Evolutionary conservation across 257 asterid species (phyloP).

Genomic region (Solanum sparsipilum): DNA sequence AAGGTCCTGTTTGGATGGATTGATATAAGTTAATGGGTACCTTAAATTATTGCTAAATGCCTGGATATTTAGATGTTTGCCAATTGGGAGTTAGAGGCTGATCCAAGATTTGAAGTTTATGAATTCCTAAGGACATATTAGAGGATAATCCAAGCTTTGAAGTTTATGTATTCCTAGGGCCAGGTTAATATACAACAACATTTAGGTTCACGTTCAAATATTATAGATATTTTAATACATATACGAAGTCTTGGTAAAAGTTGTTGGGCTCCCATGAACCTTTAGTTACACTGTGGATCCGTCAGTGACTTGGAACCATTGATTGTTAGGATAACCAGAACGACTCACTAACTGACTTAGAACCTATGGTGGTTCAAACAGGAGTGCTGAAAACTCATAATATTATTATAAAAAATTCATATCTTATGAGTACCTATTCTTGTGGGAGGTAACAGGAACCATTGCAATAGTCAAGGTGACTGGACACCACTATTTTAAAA

Average conservation of each 20-base stretch:
- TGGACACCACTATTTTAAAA: too few species aligned
- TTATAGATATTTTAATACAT: background rate
- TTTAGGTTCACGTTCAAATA: background rate
- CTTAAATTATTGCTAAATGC: too few species aligned
- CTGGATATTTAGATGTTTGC: too few species aligned
- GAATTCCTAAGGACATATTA: too few species aligned
- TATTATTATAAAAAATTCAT: background rate
- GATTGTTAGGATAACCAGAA: background rate
- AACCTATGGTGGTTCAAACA: background rate
- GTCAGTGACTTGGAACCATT: background rate
- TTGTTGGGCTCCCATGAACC: background rate
- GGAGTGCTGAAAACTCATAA: background rate
- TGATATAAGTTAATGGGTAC: too few species aligned
- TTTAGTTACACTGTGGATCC: background rate
- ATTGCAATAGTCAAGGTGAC: background rate
- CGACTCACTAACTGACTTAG: background rate
- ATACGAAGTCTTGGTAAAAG: background rate
- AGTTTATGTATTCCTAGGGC: too few species aligned
- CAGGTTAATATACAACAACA: too few species aligned
- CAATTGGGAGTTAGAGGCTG: too few species aligned
- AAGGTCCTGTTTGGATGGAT: too few species aligned
- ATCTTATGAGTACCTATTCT: background rate
- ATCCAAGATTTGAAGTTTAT: too few species aligned
- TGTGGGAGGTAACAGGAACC: background rate
- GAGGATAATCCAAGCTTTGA: background rate